phyloP scores from a whole-genome alignment of 495 filamentous ascomycete species.

The Hyaloscypha variabilis region DNA sequence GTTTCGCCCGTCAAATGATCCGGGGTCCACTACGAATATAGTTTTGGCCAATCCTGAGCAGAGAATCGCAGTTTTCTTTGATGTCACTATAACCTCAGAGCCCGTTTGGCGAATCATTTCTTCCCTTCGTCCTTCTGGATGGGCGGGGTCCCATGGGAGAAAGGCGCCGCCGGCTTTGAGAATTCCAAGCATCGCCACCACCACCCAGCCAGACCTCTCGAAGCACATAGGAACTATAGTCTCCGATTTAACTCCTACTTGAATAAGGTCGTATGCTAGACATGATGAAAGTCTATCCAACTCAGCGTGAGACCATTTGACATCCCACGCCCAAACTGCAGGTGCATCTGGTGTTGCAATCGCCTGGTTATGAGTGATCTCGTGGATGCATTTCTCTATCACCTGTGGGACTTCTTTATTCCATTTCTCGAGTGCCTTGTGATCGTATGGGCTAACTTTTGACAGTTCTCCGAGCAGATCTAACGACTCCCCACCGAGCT shows the following conservation, averaged over 20 bases:
- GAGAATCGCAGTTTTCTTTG: not conserved
- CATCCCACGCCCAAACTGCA: conserved; percentile 36
- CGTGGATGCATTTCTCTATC: conserved; percentile 45
- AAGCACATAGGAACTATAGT: conserved; percentile 34
- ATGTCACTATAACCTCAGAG: conserved; percentile 9
- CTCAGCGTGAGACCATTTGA: conserved; percentile 35
- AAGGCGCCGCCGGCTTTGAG: conserved; percentile 46
- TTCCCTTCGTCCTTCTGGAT: conserved; percentile 11
- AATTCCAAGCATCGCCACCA: conserved; percentile 44
- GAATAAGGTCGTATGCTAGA: conserved; percentile 8
- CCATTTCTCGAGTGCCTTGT: not conserved
- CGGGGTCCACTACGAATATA: conserved; percentile 30
- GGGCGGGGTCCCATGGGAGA: conserved; percentile 55
- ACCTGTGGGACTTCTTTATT: not conserved
- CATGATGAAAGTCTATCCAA: conserved; percentile 10
- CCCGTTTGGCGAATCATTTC: not conserved
- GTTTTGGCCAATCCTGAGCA: not conserved
- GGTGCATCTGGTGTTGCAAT: conserved; percentile 20
- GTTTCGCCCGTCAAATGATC: too few species aligned
- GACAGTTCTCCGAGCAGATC: too few species aligned
- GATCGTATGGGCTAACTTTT: too few species aligned
- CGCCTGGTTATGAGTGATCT: conserved; percentile 45
- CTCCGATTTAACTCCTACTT: conserved; percentile 4
- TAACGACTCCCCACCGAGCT: too few species aligned
- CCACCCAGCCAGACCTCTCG: conserved; percentile 46